Base-by-base conservation (phyloP, 2,329 filamentous ascomycete species). In the Xylariaceae sp. region DNA sequence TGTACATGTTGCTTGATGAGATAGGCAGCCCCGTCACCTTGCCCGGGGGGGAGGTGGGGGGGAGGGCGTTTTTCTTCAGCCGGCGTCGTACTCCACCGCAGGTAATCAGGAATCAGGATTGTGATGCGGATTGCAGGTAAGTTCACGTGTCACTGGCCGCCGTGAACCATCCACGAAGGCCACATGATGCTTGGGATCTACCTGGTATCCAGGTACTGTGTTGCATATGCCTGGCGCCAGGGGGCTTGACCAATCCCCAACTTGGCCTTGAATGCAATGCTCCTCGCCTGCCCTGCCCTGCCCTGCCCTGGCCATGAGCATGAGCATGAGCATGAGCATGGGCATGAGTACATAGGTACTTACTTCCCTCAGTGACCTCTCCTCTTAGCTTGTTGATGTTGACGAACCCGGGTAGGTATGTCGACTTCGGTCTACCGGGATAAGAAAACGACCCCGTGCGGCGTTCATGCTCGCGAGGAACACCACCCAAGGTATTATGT, bases 241-340 rank as follows among this genome's bases (percentile, higher is more conserved):
- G 56, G 54, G 56, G 54, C 63, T 48, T 52, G 58, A 58, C 54
- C 56, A 50, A 54, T 53, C 53, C 60, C 55, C 55, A 59, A 57
- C 54, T 48, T 19, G 51, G 55, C 51, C 55, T 19, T 58, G 44
- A 41, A 47, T 51, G 56, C 47, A 56, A 56, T 56, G 50, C 48
- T 57, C 46, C 51, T 44, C 49, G 47, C 53, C 55, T 55, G 40
- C 37, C 40, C 51, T 40, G 19, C 19, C 19, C 19, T 19, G 19
- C 19, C 19, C 19, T 19, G 19, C 19, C 19, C 19, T 19, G 19
- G 19, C 19, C 19, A 19, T 19, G 19, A 19, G 19, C 19, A 19
- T 39, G 48, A 45, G 51, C 56, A 56, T 47, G 5, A 19, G 19
- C 32, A 34, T 8, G 32, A 34, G 32, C 32, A 34, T 19, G 19